These are phyloP conservation scores for Vigna trinervia DNA, from an alignment of 306 rosid species.

Conservation along the genomic window DNA sequence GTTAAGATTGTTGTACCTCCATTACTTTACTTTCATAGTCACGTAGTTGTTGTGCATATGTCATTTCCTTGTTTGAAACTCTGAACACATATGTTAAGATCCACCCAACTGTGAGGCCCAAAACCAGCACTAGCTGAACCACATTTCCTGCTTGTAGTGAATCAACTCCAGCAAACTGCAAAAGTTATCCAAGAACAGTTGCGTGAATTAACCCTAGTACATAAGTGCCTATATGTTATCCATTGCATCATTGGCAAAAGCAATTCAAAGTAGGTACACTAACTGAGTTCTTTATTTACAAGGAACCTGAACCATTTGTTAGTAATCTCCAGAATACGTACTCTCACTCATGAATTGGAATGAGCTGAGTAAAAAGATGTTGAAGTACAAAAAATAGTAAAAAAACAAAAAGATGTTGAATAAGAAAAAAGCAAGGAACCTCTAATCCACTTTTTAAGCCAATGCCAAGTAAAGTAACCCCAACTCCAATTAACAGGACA, in stretches of 20 bases:
- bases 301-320: constrained; percentile 1
- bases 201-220: constrained; percentile 15
- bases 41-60: constrained; percentile 92
- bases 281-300: constrained; percentile 1
- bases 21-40: constrained; percentile 93
- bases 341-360: not conserved
- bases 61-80: constrained; percentile 99
- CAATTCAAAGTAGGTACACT: not conserved
- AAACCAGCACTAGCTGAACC: constrained; percentile 90
- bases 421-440: constrained; percentile 52
- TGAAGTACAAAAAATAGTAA: not conserved
- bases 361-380: not conserved
- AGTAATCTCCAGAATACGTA: not conserved
- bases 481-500: constrained; percentile 87
- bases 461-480: constrained; percentile 75
- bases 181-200: constrained; percentile 37
- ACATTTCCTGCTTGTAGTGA: constrained; percentile 96
- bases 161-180: constrained; percentile 85
- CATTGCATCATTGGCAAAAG: not conserved
- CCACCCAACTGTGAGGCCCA: constrained; percentile 96
- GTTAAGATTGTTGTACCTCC: constrained; percentile 63
- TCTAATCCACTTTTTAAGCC: constrained; percentile 90
- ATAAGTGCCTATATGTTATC: constrained; percentile 3
- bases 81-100: constrained; percentile 89
- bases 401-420: not conserved